Conservation (phyloP, 1,139 yeast genomes). For the Yamadazyma sp. region DNA sequence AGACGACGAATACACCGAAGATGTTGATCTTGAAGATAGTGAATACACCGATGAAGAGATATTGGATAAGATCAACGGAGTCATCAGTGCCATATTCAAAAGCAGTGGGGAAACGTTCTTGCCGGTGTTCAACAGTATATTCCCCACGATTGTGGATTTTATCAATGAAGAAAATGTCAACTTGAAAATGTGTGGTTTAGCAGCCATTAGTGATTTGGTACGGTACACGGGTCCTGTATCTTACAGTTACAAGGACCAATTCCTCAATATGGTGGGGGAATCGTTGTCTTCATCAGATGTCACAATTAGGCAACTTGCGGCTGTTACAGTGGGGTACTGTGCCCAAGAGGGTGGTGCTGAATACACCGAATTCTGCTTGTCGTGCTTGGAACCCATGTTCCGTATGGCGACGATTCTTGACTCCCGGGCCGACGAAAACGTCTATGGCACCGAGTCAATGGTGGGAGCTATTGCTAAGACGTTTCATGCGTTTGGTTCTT, state of each 20-base stretch:
- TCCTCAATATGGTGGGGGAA: slow-evolving; percentile 61
- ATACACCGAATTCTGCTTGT: slow-evolving; percentile 63
- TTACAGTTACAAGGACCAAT: slow-evolving; percentile 60
- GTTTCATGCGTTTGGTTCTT: slow-evolving; percentile 53
- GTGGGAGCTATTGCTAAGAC: slow-evolving; percentile 83
- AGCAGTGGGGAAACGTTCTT: slow-evolving; percentile 58
- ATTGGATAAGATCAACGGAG: slow-evolving; percentile 80
- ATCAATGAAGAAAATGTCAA: slow-evolving; percentile 66
- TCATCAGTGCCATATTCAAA: slow-evolving; percentile 73
- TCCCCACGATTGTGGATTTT: slow-evolving; percentile 56
- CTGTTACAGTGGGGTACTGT: slow-evolving; percentile 80
- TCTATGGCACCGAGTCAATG: slow-evolving; percentile 85
- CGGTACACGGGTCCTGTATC: slow-evolving; percentile 77
- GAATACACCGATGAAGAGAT: slow-evolving; percentile 90
- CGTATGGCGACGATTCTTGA: slow-evolving; percentile 80
- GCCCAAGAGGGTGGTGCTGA: slow-evolving; percentile 75
- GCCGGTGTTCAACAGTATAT: slow-evolving; percentile 59
- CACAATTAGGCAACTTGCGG: slow-evolving; percentile 82
- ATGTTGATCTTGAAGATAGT: slow-evolving; percentile 74
- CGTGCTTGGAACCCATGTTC: slow-evolving; percentile 71
- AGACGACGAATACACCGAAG: slow-evolving; percentile 73
- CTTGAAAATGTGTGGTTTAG: slow-evolving; percentile 74
- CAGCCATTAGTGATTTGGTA: slow-evolving; percentile 75
- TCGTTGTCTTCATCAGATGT: slow-evolving; percentile 69
- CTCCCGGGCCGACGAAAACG: slow-evolving; percentile 79